phyloP scores from a whole-genome alignment of 1,284 basidiomycete genomes.

The Trichosporon sp. region DNA sequence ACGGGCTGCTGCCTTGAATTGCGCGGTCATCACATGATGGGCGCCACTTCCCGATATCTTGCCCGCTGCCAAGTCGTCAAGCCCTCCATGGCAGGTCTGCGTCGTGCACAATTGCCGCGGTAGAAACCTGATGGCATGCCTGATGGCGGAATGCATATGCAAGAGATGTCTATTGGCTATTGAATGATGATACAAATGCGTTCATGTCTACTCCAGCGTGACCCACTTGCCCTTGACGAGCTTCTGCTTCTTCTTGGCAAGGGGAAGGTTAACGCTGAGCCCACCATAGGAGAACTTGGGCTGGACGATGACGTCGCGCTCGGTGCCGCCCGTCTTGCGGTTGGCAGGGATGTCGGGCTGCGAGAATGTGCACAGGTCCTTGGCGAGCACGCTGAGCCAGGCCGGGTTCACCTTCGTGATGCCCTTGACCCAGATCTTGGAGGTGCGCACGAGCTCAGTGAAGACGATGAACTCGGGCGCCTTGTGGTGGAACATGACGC shows the following conservation, averaged over 20 bases:
- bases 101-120: neutral
- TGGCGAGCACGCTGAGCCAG: conserved; percentile 83
- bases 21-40: neutral
- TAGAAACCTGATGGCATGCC: neutral
- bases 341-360: conserved; percentile 61
- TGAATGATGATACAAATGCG: neutral
- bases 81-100: neutral
- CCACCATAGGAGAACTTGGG: conserved; percentile 74
- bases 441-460: conserved; percentile 76
- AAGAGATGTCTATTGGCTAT: neutral
- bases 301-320: conserved; percentile 63
- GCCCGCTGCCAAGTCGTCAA: neutral
- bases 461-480: conserved; percentile 90
- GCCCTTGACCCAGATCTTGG: conserved; percentile 78
- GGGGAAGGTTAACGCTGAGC: conserved; percentile 79
- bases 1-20: neutral
- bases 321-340: conserved; percentile 43
- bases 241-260: conserved; percentile 63
- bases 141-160: conserved; percentile 4
- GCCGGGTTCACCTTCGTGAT: conserved; percentile 82
- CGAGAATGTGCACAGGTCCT: conserved; percentile 81
- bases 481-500: conserved; percentile 67
- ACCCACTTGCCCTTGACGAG: conserved; percentile 57
- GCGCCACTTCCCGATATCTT: neutral
- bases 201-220: conserved; percentile 37